Evolutionary conservation across 495 filamentous ascomycete species (phyloP).

Genomic region (Podospora anserina): DNA sequence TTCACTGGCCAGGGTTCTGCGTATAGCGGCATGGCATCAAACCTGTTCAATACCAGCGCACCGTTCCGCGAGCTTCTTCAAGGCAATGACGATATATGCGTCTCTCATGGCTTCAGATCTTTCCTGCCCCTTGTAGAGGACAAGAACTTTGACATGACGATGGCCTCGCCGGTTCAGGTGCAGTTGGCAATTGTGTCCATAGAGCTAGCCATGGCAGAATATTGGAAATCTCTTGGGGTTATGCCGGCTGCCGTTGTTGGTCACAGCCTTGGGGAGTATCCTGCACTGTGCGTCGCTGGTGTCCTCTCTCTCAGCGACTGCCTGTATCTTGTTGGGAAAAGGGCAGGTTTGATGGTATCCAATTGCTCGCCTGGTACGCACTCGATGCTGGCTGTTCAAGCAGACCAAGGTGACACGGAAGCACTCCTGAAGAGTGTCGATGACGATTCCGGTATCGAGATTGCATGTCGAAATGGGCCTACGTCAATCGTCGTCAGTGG

Average conservation of each 20-base stretch:
- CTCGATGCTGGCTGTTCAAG: conserved; percentile 55
- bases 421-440: conserved; percentile 36
- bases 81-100: conserved; percentile 60
- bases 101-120: conserved; percentile 61
- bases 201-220: conserved; percentile 74
- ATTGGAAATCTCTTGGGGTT: conserved; percentile 73
- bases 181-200: conserved; percentile 74
- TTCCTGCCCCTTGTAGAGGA: conserved; percentile 61
- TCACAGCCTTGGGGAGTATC: conserved; percentile 82
- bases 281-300: conserved; percentile 73
- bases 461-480: conserved; percentile 60
- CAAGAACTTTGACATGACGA: conserved; percentile 47
- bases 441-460: conserved; percentile 30
- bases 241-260: conserved; percentile 73
- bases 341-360: conserved; percentile 66
- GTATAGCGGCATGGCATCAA: conserved; percentile 60
- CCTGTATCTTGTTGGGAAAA: conserved; percentile 70
- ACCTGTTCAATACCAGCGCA: conserved; percentile 56
- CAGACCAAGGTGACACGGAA: background rate
- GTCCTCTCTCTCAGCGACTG: conserved; percentile 72
- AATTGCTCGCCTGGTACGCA: conserved; percentile 67
- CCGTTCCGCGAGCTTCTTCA: conserved; percentile 61
- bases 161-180: conserved; percentile 65
- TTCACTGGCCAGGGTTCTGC: conserved; percentile 69
- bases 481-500: conserved; percentile 59